These are phyloP conservation scores for Fusarium azukiicola DNA, from an alignment of 2,329 filamentous ascomycete species.

Conservation along the genomic window DNA sequence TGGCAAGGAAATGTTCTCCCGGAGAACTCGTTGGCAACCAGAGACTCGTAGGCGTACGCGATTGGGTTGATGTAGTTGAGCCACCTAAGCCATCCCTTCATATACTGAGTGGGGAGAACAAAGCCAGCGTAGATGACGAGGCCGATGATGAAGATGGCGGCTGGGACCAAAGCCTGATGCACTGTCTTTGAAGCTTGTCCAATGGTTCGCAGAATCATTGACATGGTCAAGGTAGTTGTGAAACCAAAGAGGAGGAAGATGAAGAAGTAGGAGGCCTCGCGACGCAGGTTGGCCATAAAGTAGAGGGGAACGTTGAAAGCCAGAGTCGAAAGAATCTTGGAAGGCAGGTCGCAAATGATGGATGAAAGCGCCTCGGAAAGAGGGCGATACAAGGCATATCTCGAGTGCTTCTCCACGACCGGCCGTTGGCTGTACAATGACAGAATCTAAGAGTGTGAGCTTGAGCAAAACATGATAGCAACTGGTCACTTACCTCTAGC, in stretches of 20 bases:
- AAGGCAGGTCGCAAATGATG: slow-evolving; percentile 42
- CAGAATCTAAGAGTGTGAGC: slow-evolving; percentile 26
- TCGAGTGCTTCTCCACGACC: slow-evolving; percentile 57
- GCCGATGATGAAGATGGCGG: slow-evolving; percentile 41
- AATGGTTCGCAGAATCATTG: slow-evolving; percentile 74
- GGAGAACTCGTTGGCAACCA: slow-evolving; percentile 44
- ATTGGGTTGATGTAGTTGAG: slow-evolving; percentile 82
- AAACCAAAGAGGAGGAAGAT: slow-evolving; percentile 70
- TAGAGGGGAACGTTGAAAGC: slow-evolving; percentile 68
- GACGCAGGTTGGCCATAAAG: slow-evolving; percentile 84
- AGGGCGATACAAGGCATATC: slow-evolving; percentile 57
- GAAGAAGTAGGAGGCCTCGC: slow-evolving; percentile 73
- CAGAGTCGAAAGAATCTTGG: slow-evolving; percentile 60
- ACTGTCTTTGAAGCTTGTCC: slow-evolving; percentile 36
- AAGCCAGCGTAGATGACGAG: slow-evolving; percentile 72
- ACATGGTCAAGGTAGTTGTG: slow-evolving; percentile 79
- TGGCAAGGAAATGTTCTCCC: slow-evolving; percentile 29
- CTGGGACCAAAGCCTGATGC: slow-evolving; percentile 33
- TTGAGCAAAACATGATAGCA: neutral
- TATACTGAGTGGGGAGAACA: slow-evolving; percentile 53
- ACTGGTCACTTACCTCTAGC: slow-evolving; percentile 22
- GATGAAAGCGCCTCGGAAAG: slow-evolving; percentile 45
- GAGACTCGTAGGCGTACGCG: slow-evolving; percentile 68
- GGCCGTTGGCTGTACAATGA: slow-evolving; percentile 50
- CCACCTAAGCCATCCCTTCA: slow-evolving; percentile 68